Percentiles rank a stretch among this genome's conserved stretches.
Conservation (phyloP, 495 filamentous ascomycete species). For the Penicillium chermesinum region DNA sequence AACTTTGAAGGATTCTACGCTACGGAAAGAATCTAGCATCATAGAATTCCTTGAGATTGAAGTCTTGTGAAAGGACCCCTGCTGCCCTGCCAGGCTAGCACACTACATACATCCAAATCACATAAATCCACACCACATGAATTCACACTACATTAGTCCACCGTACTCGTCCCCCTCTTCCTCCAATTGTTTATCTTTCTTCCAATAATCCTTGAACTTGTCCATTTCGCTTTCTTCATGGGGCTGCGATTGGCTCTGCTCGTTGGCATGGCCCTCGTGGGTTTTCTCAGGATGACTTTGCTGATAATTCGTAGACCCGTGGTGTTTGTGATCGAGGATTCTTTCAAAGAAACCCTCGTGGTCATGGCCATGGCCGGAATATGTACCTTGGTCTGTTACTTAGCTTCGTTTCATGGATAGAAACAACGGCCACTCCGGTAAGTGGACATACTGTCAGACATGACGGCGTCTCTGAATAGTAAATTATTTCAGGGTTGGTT, state of each 20-base stretch:
- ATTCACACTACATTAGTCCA: not conserved
- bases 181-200: not conserved
- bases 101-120: not conserved
- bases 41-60: too few relatives aligned
- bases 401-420: not conserved
- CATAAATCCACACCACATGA: not conserved
- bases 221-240: conserved; percentile 11
- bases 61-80: too few relatives aligned
- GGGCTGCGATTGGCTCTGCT: not conserved
- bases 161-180: conserved; percentile 3
- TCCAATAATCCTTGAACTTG: conserved; percentile 3
- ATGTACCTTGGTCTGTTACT: not conserved
- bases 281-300: not conserved
- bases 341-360: conserved; percentile 14
- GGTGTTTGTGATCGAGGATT: conserved; percentile 8
- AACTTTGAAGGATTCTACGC: too few relatives aligned
- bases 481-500: too few relatives aligned
- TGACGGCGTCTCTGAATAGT: not conserved
- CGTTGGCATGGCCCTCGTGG: not conserved
- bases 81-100: too few relatives aligned
- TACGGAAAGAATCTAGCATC: too few relatives aligned
- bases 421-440: not conserved
- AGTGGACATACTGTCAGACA: not conserved
- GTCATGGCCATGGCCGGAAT: conserved; percentile 1
- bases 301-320: not conserved